Evolutionary conservation across 352 stramenopile species (phyloP).

Genomic region (Pythium plurisporium): DNA sequence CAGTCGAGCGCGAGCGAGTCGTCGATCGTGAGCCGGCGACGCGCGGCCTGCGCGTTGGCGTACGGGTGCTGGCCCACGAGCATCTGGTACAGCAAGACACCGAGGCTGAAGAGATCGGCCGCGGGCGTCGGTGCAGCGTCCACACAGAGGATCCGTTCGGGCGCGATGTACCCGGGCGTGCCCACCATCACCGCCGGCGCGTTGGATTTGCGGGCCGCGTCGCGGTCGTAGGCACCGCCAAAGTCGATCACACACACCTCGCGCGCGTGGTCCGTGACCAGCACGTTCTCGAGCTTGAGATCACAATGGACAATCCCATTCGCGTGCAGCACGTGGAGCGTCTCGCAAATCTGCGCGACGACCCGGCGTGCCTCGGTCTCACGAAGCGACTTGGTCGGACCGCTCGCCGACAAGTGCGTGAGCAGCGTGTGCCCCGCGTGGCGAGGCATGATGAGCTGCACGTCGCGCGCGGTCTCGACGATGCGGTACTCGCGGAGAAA

Average conservation of each 20-base stretch:
- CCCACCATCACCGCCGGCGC: conserved; percentile 34
- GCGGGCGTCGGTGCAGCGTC: conserved; percentile 33
- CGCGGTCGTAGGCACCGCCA: conserved; percentile 40
- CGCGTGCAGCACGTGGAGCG: conserved; percentile 90
- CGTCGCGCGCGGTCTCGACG: conserved; percentile 39
- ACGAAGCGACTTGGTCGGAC: conserved; percentile 15
- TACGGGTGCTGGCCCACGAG: conserved; percentile 57
- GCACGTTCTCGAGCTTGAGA: conserved; percentile 97
- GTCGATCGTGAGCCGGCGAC: conserved; percentile 31
- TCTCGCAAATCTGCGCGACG: conserved; percentile 40
- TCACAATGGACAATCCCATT: conserved; percentile 95
- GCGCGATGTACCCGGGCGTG: conserved; percentile 60
- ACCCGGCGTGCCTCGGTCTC: conserved; percentile 47
- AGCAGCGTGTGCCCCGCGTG: conserved; percentile 42
- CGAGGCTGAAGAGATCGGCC: conserved; percentile 54
- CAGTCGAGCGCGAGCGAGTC: conserved; percentile 45
- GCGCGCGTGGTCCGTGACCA: conserved; percentile 37
- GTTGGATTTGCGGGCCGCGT: background rate
- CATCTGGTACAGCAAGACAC: conserved; percentile 60
- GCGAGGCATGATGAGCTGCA: conserved; percentile 54
- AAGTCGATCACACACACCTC: conserved; percentile 58
- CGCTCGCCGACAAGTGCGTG: conserved; percentile 26
- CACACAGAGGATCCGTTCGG: conserved; percentile 39
- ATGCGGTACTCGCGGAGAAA: conserved; percentile 45
- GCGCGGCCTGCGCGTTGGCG: conserved; percentile 16